Evolutionary conservation across 192 early-diverging fungal species (phyloP).

Genomic region (Coemansia sp.): DNA sequence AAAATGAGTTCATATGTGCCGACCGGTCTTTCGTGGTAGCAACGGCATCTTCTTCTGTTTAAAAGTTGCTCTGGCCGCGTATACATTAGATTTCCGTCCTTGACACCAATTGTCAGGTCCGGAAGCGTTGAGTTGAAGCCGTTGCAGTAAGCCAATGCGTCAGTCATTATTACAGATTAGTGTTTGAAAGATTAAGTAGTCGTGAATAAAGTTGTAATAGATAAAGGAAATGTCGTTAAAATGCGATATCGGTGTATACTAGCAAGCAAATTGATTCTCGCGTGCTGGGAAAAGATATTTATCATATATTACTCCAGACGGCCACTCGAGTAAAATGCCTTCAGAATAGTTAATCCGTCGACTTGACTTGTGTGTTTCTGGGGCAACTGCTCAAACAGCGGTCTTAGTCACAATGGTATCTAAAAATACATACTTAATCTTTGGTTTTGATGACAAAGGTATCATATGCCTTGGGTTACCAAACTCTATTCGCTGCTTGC

Average conservation of each 20-base stretch:
- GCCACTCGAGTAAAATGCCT: background rate
- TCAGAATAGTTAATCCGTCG: too few species aligned
- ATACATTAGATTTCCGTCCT: slow-evolving; percentile 39
- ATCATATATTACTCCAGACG: slow-evolving; percentile 3
- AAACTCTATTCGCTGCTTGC: too few species aligned
- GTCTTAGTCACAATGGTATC: slow-evolving; percentile 1
- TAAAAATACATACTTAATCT: slow-evolving; percentile 8
- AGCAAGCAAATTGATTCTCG: background rate
- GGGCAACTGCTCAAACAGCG: background rate
- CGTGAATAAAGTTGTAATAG: background rate
- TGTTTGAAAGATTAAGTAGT: background rate
- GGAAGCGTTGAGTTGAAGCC: slow-evolving; percentile 27
- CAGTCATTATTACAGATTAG: background rate
- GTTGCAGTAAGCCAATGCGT: slow-evolving; percentile 11
- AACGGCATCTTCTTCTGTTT: slow-evolving; percentile 32
- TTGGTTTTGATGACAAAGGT: background rate
- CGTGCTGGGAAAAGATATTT: background rate
- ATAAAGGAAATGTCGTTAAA: too few species aligned
- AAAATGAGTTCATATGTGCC: slow-evolving; percentile 12
- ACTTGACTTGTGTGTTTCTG: background rate
- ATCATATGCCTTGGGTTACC: too few species aligned
- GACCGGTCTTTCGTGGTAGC: slow-evolving; percentile 12
- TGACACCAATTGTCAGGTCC: slow-evolving; percentile 39
- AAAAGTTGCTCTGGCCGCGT: slow-evolving; percentile 35
- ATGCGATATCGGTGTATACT: too few species aligned